Evolutionary conservation across 2,329 filamentous ascomycete species (phyloP).

Genomic region (Stemphylium lycopersici): DNA sequence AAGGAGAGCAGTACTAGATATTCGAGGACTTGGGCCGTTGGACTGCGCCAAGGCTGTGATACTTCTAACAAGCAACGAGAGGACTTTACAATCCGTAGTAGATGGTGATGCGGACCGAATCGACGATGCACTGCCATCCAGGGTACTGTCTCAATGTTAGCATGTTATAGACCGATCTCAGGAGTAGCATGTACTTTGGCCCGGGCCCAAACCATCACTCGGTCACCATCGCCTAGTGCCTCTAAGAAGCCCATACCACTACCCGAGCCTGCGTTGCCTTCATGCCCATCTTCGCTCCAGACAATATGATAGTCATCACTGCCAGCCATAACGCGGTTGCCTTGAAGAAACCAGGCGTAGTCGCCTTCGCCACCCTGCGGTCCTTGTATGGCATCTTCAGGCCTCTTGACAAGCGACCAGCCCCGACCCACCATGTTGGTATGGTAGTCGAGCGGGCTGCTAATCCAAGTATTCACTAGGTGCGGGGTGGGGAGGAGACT

Average conservation of each 20-base stretch:
- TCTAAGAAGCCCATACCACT: constrained; percentile 36
- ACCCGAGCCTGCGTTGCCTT: constrained; percentile 34
- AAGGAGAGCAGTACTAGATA: no score
- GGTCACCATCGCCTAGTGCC: constrained; percentile 34
- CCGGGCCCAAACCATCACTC: constrained; percentile 39
- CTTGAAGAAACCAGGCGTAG: constrained; percentile 43
- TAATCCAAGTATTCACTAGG: constrained; percentile 3
- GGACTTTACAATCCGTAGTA: constrained; percentile 26
- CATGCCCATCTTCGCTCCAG: constrained; percentile 20
- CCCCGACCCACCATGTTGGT: constrained; percentile 10
- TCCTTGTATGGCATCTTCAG: constrained; percentile 22
- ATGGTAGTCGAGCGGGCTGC: constrained; percentile 13
- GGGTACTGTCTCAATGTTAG: constrained; percentile 13
- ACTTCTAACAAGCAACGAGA: background rate
- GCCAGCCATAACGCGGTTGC: constrained; percentile 33
- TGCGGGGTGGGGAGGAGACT: constrained; percentile 5
- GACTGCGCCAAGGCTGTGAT: no score
- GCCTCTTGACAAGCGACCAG: constrained; percentile 27
- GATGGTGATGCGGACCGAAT: constrained; percentile 25
- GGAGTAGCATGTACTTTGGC: constrained; percentile 26
- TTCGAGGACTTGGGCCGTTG: no score
- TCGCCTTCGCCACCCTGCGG: constrained; percentile 32
- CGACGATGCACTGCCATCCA: constrained; percentile 38
- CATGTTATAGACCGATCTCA: no score
- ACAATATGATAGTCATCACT: constrained; percentile 22